phyloP scores from a whole-genome alignment of 352 stramenopile species.

The Globisporangium rhizosaccharum region DNA sequence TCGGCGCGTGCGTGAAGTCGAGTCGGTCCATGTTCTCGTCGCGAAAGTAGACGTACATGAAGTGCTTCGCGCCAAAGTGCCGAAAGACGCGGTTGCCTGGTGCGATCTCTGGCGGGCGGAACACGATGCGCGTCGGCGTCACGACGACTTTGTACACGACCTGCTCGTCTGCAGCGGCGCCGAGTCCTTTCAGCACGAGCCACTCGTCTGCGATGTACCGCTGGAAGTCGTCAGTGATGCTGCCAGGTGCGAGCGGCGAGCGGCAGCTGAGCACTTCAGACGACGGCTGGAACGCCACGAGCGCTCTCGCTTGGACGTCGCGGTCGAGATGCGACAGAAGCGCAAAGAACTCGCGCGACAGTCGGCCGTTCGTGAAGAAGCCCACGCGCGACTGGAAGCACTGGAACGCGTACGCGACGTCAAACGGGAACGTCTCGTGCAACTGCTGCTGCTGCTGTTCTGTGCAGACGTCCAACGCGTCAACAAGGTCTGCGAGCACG shows the following conservation, averaged over 20 bases:
- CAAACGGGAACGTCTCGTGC: constrained; percentile 12
- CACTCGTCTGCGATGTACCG: constrained; percentile 29
- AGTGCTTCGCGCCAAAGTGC: constrained; percentile 60
- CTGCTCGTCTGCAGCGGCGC: not conserved
- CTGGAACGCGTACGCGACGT: constrained; percentile 44
- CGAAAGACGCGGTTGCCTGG: constrained; percentile 69
- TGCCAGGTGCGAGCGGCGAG: constrained; percentile 7
- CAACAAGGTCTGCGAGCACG: too few species aligned
- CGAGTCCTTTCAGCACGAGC: constrained; percentile 17
- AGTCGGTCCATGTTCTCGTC: constrained; percentile 74
- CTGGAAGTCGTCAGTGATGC: constrained; percentile 31
- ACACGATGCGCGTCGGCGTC: constrained; percentile 63
- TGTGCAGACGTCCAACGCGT: not conserved
- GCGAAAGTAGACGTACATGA: constrained; percentile 81
- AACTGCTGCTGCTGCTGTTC: not conserved
- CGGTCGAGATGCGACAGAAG: constrained; percentile 23
- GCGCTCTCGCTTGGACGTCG: constrained; percentile 36
- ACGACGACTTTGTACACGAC: constrained; percentile 63
- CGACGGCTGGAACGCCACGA: constrained; percentile 32
- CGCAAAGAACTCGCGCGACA: constrained; percentile 34
- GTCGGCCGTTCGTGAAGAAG: constrained; percentile 37
- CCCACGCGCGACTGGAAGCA: constrained; percentile 44
- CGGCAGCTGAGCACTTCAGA: constrained; percentile 29
- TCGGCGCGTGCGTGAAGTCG: constrained; percentile 36
- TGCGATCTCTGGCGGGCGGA: constrained; percentile 40